Percentiles rank a stretch among this genome's conserved stretches.
Evolutionary conservation across 2,329 filamentous ascomycete genomes (phyloP).

Genomic region (Exophiala sp.): DNA sequence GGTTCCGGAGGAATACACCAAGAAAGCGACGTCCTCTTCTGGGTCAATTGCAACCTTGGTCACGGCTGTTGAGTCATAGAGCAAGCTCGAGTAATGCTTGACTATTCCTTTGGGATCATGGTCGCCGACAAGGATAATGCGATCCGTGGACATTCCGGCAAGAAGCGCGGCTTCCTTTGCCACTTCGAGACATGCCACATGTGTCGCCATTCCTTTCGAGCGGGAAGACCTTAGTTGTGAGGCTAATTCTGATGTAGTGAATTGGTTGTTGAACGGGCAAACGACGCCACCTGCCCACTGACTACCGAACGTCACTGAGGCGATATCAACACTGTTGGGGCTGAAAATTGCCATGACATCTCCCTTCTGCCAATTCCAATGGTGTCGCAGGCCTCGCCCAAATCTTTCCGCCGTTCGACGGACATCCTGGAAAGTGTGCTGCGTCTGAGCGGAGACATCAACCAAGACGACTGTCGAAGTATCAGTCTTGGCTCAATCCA

Average conservation of each 20-base stretch:
- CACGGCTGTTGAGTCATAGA: conserved; percentile 56
- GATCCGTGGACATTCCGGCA: conserved; percentile 66
- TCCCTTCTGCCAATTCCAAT: conserved; percentile 66
- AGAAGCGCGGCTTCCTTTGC: conserved; percentile 65
- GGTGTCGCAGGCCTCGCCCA: conserved; percentile 69
- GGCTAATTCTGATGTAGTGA: conserved; percentile 76
- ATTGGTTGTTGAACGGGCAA: conserved; percentile 80
- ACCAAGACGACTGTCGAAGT: conserved; percentile 17
- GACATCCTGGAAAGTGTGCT: conserved; percentile 68
- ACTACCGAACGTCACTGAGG: conserved; percentile 69
- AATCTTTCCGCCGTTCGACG: conserved; percentile 67
- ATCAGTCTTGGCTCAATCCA: neutral
- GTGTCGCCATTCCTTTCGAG: conserved; percentile 72
- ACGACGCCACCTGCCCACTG: conserved; percentile 78
- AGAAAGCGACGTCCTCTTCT: conserved; percentile 69
- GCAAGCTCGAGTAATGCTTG: conserved; percentile 56
- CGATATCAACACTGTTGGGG: conserved; percentile 78
- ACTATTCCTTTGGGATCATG: conserved; percentile 44
- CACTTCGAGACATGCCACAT: conserved; percentile 61
- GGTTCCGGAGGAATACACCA: conserved; percentile 86
- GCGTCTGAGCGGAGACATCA: conserved; percentile 56
- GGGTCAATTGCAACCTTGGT: conserved; percentile 64
- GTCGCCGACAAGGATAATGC: conserved; percentile 74
- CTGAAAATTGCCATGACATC: conserved; percentile 80
- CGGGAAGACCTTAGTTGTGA: conserved; percentile 76